phyloP scores from a whole-genome alignment of 768 basidiomycete genomes.

The Russula sp. region DNA sequence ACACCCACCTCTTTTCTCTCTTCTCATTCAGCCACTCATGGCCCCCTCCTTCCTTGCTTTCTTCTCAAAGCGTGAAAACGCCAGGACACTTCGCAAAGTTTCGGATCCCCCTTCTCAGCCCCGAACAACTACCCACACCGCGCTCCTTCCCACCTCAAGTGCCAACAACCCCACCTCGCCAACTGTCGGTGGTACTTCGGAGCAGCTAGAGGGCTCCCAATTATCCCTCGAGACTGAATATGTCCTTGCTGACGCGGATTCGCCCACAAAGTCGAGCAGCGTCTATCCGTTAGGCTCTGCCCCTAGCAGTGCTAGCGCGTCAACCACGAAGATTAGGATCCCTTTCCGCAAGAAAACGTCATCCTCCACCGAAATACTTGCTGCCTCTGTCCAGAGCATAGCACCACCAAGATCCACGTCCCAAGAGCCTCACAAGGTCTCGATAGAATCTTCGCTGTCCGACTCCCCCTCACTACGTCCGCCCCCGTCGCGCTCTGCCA shows the following conservation, averaged over 20 bases:
- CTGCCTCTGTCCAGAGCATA: slow-evolving; percentile 31
- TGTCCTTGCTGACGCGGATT: slow-evolving; percentile 19
- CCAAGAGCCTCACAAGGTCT: slow-evolving; percentile 10
- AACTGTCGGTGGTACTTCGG: slow-evolving; percentile 15
- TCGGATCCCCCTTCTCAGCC: neutral
- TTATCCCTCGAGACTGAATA: slow-evolving; percentile 22
- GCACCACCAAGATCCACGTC: slow-evolving; percentile 25
- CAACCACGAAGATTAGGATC: slow-evolving; percentile 41
- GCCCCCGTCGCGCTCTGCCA: slow-evolving; percentile 57
- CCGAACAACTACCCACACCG: neutral
- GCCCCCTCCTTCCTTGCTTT: slow-evolving; percentile 12
- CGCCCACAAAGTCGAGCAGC: slow-evolving; percentile 1
- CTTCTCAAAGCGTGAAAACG: slow-evolving; percentile 19
- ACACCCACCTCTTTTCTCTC: neutral
- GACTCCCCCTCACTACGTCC: slow-evolving; percentile 42
- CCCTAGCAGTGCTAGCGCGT: slow-evolving; percentile 25
- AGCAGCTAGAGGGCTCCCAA: slow-evolving; percentile 9
- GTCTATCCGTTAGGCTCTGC: slow-evolving; percentile 19
- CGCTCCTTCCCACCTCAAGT: slow-evolving; percentile 1
- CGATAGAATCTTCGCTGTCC: slow-evolving; percentile 40
- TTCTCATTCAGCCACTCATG: neutral
- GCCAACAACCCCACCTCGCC: slow-evolving; percentile 7
- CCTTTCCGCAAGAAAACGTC: slow-evolving; percentile 37
- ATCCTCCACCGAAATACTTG: slow-evolving; percentile 26
- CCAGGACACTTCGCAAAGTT: neutral